Conservation (phyloP, 1,284 basidiomycete species). For the Cutaneotrichosporon sp. region DNA sequence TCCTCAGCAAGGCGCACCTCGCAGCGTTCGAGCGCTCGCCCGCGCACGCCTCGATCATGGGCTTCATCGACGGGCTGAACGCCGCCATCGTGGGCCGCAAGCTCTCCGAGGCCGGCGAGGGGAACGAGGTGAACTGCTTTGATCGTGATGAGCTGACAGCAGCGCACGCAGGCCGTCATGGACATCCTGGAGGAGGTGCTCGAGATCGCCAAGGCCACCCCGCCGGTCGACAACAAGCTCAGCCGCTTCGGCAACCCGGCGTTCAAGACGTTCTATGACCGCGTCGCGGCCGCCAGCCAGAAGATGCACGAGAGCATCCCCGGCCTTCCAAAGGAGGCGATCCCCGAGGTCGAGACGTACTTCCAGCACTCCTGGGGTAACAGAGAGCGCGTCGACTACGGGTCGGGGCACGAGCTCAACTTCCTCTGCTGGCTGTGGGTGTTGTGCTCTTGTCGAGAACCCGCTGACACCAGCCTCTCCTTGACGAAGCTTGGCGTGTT, state of each 20-base stretch:
- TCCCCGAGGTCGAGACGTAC: conserved; percentile 73
- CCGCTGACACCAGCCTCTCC: conserved; percentile 64
- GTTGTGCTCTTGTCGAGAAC: neutral
- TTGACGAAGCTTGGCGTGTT: conserved; percentile 74
- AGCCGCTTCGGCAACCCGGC: conserved; percentile 98
- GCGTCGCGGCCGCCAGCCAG: conserved; percentile 65
- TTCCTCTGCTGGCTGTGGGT: conserved; percentile 95
- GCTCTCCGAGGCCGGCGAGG: conserved; percentile 65
- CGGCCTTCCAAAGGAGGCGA: conserved; percentile 61
- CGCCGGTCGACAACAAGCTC: conserved; percentile 84
- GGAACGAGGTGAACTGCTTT: conserved; percentile 64
- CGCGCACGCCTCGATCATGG: conserved; percentile 70
- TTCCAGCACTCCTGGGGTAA: conserved; percentile 91
- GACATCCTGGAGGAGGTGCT: conserved; percentile 69
- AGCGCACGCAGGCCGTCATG: conserved; percentile 69
- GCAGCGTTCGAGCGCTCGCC: conserved; percentile 75
- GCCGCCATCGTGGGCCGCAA: conserved; percentile 73
- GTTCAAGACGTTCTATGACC: conserved; percentile 88
- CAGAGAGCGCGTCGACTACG: conserved; percentile 90
- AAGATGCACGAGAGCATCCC: conserved; percentile 61
- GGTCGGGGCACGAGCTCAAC: conserved; percentile 98
- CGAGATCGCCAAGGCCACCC: conserved; percentile 66
- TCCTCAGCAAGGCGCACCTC: conserved; percentile 77
- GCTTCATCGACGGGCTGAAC: conserved; percentile 77
- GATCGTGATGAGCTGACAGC: conserved; percentile 10